These are phyloP conservation scores for Coemansia sp. DNA, from an alignment of 192 early-diverging fungal genomes.

Conservation along the genomic window DNA sequence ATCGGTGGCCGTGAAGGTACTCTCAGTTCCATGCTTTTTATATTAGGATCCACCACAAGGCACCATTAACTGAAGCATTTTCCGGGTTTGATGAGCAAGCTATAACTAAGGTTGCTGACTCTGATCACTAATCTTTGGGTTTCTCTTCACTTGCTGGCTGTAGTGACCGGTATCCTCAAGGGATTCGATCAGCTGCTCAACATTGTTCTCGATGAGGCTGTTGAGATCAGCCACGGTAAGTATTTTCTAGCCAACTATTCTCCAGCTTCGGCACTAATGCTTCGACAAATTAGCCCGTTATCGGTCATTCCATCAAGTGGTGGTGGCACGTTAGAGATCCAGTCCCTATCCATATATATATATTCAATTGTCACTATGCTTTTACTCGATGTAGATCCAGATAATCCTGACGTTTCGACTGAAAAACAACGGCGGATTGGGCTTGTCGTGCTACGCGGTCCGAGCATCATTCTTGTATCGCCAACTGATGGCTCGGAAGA, in stretches of 20 bases:
- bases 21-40: not conserved
- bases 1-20: conserved; percentile 91
- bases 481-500: conserved; percentile 87
- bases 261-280: no score
- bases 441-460: conserved; percentile 85
- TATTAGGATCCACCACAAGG: no score
- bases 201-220: conserved; percentile 90
- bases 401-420: conserved; percentile 18
- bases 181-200: conserved; percentile 92
- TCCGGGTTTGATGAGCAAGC: no score
- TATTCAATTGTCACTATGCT: not conserved
- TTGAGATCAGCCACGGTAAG: conserved; percentile 76
- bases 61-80: no score
- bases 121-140: no score
- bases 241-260: not conserved
- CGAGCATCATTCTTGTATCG: conserved; percentile 85
- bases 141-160: not conserved
- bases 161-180: conserved; percentile 88
- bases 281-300: no score
- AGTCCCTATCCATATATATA: not conserved
- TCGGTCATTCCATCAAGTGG: no score
- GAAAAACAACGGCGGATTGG: conserved; percentile 71
- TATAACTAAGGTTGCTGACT: no score
- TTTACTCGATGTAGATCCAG: conserved; percentile 16
- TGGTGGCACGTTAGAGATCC: no score